Base-by-base conservation (phyloP, 768 basidiomycete species). In the Lactifluus subvellereus region DNA sequence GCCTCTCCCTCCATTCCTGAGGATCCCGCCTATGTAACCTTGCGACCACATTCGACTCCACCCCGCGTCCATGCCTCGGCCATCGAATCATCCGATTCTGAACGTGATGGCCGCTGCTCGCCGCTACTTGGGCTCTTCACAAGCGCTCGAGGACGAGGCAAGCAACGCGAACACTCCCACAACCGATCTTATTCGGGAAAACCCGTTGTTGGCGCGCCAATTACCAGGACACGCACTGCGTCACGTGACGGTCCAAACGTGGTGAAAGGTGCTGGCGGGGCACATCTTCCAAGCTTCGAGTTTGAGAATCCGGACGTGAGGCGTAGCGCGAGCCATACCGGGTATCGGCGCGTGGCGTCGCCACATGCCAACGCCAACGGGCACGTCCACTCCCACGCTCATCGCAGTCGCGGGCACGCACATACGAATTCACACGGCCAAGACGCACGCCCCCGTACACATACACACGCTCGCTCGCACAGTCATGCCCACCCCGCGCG, bases 81-180 rank as follows among this genome's bases (percentile, higher is more conserved):
- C 64, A n/a, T 27, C 33, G 53, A 62, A 56, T 58, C 59, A 33
- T 51, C 66, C 51, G 61, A 65, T 57, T 45, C 59, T 42, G 67
- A 72, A 60, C 68, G 67, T 61, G 69, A 66, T 37, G 74, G 73
- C 16, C 66, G 74, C 43, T 75, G 74, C 62, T 75, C 74, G n/a
- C 74, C 74, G 9, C 59, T 75, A 6, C 69, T 74, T 52, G 71
- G 72, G 6, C 60, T 73, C 18, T 67, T 69, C 32, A 65, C 71
- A 18, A 61, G 67, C 38, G 67, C 62, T 40, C 57, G 70, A 10
- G 60, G 69, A 8, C 60, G 59, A 30, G 27, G 55, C 59, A 63
- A 62, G 45, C 67, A 59, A 35, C 59, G 63, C 20, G 40, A 47
- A 16, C 55, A 57, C 27, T 27, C 57, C 18, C 42, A 47, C n/a